A percentile compares a stretch with the other conserved stretches of the same genome.
Evolutionary conservation across 2,329 filamentous ascomycete genomes (phyloP).

Genomic region (Trichoderma sp.): DNA sequence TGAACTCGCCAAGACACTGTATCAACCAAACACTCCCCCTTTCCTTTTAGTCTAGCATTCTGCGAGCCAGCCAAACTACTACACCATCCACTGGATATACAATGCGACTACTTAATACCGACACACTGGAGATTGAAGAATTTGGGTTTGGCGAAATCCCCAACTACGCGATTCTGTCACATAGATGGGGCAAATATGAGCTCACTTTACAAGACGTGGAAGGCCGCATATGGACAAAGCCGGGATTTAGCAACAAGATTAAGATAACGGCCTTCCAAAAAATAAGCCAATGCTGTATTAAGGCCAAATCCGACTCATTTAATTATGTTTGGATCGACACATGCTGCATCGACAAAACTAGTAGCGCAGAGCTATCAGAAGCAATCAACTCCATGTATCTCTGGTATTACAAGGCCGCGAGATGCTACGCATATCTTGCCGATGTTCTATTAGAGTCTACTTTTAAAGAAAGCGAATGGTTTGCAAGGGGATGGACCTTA

Average conservation of each 20-base stretch:
- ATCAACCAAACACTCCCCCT: background rate
- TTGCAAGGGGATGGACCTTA: background rate
- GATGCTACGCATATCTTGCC: background rate
- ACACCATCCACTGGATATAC: background rate
- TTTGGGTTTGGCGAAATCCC: background rate
- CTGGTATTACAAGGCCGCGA: background rate
- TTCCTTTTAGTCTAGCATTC: background rate
- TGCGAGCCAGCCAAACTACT: background rate
- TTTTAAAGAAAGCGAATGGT: background rate
- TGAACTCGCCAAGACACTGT: background rate
- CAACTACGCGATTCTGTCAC: background rate
- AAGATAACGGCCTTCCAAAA: background rate
- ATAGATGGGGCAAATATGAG: background rate
- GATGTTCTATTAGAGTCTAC: background rate
- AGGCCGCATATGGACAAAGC: background rate
- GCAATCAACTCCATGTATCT: conserved; percentile 8
- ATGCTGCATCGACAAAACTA: background rate
- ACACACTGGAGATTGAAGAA: background rate
- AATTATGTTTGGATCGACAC: background rate
- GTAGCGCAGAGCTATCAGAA: background rate
- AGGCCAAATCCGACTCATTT: background rate
- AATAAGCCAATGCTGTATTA: background rate
- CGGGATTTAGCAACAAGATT: background rate
- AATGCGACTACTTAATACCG: background rate
- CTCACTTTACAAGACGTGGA: background rate